Base-by-base conservation (phyloP, 345 rosid species). In the Aurinia saxatilis region DNA sequence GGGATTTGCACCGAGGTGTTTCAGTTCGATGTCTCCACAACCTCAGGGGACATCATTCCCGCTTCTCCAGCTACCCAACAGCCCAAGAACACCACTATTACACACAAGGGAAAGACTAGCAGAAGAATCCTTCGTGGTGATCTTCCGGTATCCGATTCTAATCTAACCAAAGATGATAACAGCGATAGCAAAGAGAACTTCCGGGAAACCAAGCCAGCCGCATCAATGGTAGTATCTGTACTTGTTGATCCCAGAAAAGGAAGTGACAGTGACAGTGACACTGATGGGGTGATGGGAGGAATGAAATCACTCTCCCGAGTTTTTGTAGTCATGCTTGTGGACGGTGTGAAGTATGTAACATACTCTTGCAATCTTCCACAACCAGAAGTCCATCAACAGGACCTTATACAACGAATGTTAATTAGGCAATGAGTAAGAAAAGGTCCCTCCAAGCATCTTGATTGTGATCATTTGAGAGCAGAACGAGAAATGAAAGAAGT, bases 1-100 rank as follows among this genome's bases (percentile, higher is more conserved):
- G 97, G 88, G 41, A 80, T 81, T 85, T 92, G 98, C 83, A 83
- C 74, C 6, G 80, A 87, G 75, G 95, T 92, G 42, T 87, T 87
- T 74, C 88, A 76, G 74, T 92, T 92, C 59, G 96, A 87, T 57
- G 77, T 71, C 56, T 77, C 93, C 10, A 10, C 68, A 54, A 53
- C 63, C 29, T 69, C 78, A 13, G 96, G 95, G 57, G 85, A 78
- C 66, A 83, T 87, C 38, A 63, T 82, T 67, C 83, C 86, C 47
- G 81, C 89, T 46, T 66, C 91, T 53, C 63, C 87, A 7, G 80
- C 78, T 36, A 33, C 78, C 45, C 54, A 82, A 87, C 77, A 23
- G 65, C 80, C 15, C 31, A 59, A 18, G 71, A 73, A 51, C 71
- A 42, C 45, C 55, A 41, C 46, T 73, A 35, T 27, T 81, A 65